A percentile compares a stretch with the other conserved stretches of the same genome.
Evolutionary conservation across 139 green algal species (phyloP).

Genomic region (Tetraselmis chui): DNA sequence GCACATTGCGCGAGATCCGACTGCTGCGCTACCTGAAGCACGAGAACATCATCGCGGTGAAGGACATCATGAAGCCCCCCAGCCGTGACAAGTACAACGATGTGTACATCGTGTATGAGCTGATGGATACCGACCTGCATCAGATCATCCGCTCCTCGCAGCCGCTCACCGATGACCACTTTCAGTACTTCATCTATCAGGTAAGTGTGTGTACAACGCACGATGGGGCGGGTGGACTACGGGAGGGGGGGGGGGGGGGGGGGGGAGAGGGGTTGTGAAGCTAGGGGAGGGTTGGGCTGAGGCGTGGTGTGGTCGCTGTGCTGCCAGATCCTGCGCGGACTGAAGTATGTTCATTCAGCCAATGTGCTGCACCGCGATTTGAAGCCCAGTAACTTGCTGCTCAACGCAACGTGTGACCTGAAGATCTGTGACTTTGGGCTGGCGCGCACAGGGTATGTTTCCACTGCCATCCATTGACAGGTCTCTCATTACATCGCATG

Average conservation of each 20-base stretch:
- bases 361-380: conserved; percentile 94
- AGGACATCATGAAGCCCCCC: conserved; percentile 60
- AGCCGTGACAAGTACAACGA: conserved; percentile 73
- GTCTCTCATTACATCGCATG: background rate
- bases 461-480: background rate
- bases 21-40: conserved; percentile 82
- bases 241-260: background rate
- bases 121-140: conserved; percentile 99
- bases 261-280: background rate
- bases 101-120: conserved; percentile 97
- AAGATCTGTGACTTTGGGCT: conserved; percentile 98
- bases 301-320: background rate
- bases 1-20: conserved; percentile 92
- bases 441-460: conserved; percentile 53
- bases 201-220: conserved; percentile 19
- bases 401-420: conserved; percentile 95
- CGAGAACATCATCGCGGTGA: conserved; percentile 77
- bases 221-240: background rate
- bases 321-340: conserved; percentile 66
- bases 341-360: conserved; percentile 90
- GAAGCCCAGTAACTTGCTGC: conserved; percentile 94
- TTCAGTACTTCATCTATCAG: conserved; percentile 99
- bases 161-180: conserved; percentile 92
- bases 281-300: background rate
- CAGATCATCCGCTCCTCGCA: conserved; percentile 97